These are phyloP conservation scores for Pseudocercospora eumusae DNA, from an alignment of 2,329 filamentous ascomycete genomes.

Conservation along the genomic window DNA sequence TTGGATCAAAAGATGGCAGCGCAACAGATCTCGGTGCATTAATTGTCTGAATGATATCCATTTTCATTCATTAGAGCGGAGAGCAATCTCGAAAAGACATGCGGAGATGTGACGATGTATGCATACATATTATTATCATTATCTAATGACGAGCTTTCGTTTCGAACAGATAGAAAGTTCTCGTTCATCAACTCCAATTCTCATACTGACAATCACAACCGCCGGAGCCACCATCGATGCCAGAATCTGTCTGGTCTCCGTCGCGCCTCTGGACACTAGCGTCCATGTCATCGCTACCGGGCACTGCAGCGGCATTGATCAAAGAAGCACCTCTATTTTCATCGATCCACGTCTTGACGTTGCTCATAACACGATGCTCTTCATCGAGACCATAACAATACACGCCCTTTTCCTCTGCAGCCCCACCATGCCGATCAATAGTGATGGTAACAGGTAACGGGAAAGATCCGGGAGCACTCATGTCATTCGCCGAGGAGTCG, in stretches of 20 bases:
- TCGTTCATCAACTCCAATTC: constrained; percentile 48
- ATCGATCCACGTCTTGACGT: constrained; percentile 51
- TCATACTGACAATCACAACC: constrained; percentile 63
- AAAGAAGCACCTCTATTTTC: constrained; percentile 56
- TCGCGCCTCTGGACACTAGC: constrained; percentile 10
- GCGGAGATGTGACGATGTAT: background rate
- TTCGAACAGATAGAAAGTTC: background rate
- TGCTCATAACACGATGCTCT: constrained; percentile 47
- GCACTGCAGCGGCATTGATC: constrained; percentile 53
- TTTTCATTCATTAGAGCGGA: background rate
- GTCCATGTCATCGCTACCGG: constrained; percentile 41
- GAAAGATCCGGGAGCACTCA: constrained; percentile 58
- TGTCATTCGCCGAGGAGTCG: constrained; percentile 47
- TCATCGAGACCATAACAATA: constrained; percentile 62
- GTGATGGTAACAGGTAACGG: constrained; percentile 63
- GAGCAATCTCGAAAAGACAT: constrained; percentile 8
- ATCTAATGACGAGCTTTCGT: constrained; percentile 9
- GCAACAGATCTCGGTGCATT: constrained; percentile 23
- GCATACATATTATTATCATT: constrained; percentile 9
- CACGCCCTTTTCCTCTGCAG: constrained; percentile 55
- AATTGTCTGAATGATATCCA: background rate
- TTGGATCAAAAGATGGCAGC: constrained; percentile 18
- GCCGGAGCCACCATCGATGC: constrained; percentile 61
- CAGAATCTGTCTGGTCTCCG: constrained; percentile 39
- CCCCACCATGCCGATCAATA: constrained; percentile 62